Evolutionary conservation across 1,284 basidiomycete genomes (phyloP).

Genomic region (Moesziomyces globuligerus): DNA sequence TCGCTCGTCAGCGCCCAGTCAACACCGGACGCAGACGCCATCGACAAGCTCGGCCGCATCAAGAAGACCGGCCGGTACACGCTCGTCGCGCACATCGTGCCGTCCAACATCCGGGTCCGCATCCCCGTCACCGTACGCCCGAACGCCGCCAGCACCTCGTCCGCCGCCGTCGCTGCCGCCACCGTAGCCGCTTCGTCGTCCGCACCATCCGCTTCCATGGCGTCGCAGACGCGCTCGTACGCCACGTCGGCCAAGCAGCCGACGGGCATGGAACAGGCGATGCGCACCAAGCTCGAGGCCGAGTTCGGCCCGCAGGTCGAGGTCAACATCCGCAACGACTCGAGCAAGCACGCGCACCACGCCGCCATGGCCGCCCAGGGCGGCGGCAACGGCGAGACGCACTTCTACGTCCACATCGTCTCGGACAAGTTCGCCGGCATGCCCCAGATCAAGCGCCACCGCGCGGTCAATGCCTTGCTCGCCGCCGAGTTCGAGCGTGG

Average conservation of each 20-base stretch:
- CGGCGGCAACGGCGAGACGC: constrained; percentile 65
- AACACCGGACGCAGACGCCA: constrained; percentile 4
- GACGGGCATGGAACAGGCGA: constrained; percentile 48
- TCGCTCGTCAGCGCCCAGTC: constrained; percentile 3
- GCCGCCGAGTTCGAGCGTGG: constrained; percentile 58
- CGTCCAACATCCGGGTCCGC: constrained; percentile 30
- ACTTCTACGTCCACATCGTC: constrained; percentile 65
- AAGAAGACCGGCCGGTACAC: constrained; percentile 38
- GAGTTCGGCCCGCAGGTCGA: constrained; percentile 44
- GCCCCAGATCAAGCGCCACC: constrained; percentile 62
- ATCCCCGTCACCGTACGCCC: constrained; percentile 34
- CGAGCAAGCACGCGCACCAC: constrained; percentile 64
- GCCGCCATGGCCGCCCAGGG: constrained; percentile 66
- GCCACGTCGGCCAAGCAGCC: constrained; percentile 18
- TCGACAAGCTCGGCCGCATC: constrained; percentile 41
- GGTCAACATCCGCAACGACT: constrained; percentile 59
- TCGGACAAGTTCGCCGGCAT: constrained; percentile 60
- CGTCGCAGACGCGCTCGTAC: constrained; percentile 28
- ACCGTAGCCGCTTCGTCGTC: constrained; percentile 1
- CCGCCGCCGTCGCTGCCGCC: neutral
- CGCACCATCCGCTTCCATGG: neutral
- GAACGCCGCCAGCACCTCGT: constrained; percentile 7
- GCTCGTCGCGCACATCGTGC: constrained; percentile 25
- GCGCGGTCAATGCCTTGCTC: constrained; percentile 59
- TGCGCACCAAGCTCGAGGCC: constrained; percentile 49